Evolutionary conservation across 1,284 basidiomycete genomes (phyloP), one percentile per base, ranked within the genome.

Genomic region (Malassezia vespertilionis): DNA sequence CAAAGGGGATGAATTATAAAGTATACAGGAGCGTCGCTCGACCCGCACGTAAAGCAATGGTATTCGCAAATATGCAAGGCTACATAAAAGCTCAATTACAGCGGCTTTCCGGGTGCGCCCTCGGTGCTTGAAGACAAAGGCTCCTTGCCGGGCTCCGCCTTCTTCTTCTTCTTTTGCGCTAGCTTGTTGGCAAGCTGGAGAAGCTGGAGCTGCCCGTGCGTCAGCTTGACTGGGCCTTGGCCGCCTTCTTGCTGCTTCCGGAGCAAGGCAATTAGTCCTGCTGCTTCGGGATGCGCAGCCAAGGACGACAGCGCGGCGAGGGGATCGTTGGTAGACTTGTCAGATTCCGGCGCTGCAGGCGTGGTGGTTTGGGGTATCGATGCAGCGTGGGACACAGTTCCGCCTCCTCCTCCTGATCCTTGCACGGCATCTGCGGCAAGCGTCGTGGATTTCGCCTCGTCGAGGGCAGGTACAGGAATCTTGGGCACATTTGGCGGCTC

Each of bases 121-220:
- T n/a, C n/a, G n/a, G n/a, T n/a, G n/a, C n/a, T n/a, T n/a, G n/a
- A n/a, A n/a, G n/a, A n/a, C n/a, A n/a, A n/a, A n/a, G 18, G 10
- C 4, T 21, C 6, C 2, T 10, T 17, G 31, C 33, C 17, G 3
- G 24, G 10, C 6, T 27, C 21, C 39, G 32, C 26, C 40, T 50
- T 50, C 44, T 61, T 60, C 46, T 52, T 53, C 43, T 52, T 50
- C 39, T 57, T 54, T 8, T 57, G 57, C 3, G 62, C 62, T 2
- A 64, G 51, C 42, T 55, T 56, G 53, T 65, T 65, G 17, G 62
- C 65, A 53, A 65, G 58, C 52, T 68, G 65, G 21, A 68, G 50
- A 18, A 68, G 52, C 50, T 68, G 59, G 39, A 65, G 42, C 48
- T 68, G 65, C 3, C 56, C 57, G 0, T 63, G 61, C 35, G 65